A percentile compares a stretch with the other conserved stretches of the same genome.
Evolutionary conservation across 331 rosid species (phyloP).

Genomic region (Rosa hybrid): DNA sequence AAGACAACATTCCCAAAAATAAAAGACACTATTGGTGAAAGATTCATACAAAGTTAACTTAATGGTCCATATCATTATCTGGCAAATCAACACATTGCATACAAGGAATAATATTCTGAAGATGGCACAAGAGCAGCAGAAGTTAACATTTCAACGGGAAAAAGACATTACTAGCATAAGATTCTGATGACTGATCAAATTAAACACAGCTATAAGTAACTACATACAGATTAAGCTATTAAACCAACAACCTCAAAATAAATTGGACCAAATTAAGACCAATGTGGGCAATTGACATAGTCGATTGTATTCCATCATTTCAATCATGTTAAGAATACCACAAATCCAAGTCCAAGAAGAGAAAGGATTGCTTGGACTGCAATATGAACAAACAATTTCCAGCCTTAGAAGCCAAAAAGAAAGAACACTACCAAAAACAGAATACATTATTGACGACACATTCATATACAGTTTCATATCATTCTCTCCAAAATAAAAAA

Average conservation of each 20-base stretch:
- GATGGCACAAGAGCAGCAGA: neutral
- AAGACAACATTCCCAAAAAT: neutral
- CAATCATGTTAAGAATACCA: neutral
- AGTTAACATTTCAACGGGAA: neutral
- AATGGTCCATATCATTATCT: neutral
- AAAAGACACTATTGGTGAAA: neutral
- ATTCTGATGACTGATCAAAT: neutral
- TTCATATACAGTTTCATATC: neutral
- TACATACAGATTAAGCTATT: neutral
- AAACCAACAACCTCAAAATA: constrained; percentile 1
- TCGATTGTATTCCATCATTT: neutral
- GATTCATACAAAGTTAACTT: neutral
- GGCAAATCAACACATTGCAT: neutral
- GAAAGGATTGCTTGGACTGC: neutral
- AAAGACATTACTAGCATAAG: neutral
- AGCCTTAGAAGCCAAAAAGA: neutral
- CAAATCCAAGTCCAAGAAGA: neutral
- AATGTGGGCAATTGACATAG: neutral
- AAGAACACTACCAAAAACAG: neutral
- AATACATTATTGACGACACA: neutral
- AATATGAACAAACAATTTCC: too few relatives aligned
- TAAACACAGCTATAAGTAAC: neutral
- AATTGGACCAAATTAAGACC: neutral
- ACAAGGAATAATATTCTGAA: neutral
- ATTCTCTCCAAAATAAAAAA: neutral